Evolutionary conservation across 2,329 filamentous ascomycete species (phyloP).

Genomic region (Kalaharituber pfeilii): DNA sequence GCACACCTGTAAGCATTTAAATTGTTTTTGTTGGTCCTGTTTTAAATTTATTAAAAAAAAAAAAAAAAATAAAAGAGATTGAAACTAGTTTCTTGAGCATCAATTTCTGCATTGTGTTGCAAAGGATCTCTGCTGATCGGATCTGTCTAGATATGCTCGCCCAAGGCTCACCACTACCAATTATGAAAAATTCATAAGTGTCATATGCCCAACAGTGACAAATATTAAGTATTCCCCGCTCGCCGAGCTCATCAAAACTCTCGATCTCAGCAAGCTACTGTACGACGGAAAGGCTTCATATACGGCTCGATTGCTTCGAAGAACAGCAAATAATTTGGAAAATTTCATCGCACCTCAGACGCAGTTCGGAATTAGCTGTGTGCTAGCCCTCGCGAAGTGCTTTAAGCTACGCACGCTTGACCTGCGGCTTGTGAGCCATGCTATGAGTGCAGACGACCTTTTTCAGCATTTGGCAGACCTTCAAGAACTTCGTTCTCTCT

Average conservation of each 20-base stretch:
- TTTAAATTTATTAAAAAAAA: not conserved
- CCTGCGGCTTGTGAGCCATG: conserved; percentile 18
- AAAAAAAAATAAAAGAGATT: too few species aligned
- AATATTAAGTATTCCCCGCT: conserved; percentile 16
- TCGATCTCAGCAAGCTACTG: conserved; percentile 19
- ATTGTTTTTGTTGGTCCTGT: not conserved
- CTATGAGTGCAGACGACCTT: conserved; percentile 17
- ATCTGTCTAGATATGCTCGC: conserved; percentile 15
- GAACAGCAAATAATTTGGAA: conserved; percentile 11
- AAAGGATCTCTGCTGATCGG: not conserved
- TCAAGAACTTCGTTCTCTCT: conserved; percentile 16
- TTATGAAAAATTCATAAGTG: conserved; percentile 17
- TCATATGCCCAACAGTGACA: conserved; percentile 17
- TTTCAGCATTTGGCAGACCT: conserved; percentile 19
- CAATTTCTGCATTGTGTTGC: not conserved
- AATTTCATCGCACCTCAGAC: conserved; percentile 18
- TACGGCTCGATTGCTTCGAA: conserved; percentile 14
- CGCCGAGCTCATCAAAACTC: conserved; percentile 13
- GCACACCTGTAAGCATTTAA: not conserved
- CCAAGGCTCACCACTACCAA: conserved; percentile 20
- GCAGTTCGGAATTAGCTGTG: conserved; percentile 17
- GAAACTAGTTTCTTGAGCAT: too few species aligned
- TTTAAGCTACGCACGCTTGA: conserved; percentile 18
- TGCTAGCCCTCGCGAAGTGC: conserved; percentile 20
- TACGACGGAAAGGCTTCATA: conserved; percentile 15